These are phyloP conservation scores for Heterobasidion annosum DNA, from an alignment of 1,284 basidiomycete genomes.

Conservation along the genomic window DNA sequence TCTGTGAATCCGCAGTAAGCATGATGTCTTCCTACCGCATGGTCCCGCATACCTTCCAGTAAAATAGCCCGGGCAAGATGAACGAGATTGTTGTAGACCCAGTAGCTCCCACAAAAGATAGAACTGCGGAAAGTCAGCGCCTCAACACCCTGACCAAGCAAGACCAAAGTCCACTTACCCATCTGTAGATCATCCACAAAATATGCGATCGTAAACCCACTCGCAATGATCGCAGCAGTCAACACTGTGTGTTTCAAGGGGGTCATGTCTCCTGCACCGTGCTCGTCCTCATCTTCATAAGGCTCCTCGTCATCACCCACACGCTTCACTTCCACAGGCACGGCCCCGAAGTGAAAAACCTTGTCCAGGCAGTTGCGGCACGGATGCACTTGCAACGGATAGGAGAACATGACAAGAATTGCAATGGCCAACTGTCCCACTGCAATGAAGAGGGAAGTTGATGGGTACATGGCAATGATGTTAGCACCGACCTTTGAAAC, in stretches of 20 bases:
- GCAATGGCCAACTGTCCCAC: slow-evolving; percentile 92
- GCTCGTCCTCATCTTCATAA: slow-evolving; percentile 38
- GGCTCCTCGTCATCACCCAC: slow-evolving; percentile 33
- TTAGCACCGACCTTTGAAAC: slow-evolving; percentile 70
- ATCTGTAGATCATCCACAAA: slow-evolving; percentile 78
- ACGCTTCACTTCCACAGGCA: slow-evolving; percentile 8
- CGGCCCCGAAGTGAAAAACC: slow-evolving; percentile 49
- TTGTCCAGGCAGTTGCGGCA: slow-evolving; percentile 92
- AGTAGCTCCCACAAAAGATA: slow-evolving; percentile 95
- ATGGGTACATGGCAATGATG: slow-evolving; percentile 92
- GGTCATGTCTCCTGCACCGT: slow-evolving; percentile 61
- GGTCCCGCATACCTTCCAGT: slow-evolving; percentile 57
- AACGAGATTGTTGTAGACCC: slow-evolving; percentile 97
- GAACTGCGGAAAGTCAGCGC: slow-evolving; percentile 39
- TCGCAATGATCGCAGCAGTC: slow-evolving; percentile 63
- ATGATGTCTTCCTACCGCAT: slow-evolving; percentile 2
- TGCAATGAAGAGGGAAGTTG: slow-evolving; percentile 89
- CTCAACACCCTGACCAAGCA: not conserved
- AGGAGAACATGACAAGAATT: slow-evolving; percentile 83
- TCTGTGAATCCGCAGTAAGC: slow-evolving; percentile 24
- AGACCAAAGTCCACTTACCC: slow-evolving; percentile 39
- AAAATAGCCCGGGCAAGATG: slow-evolving; percentile 87
- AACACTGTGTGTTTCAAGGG: slow-evolving; percentile 65
- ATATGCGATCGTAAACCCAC: slow-evolving; percentile 74
- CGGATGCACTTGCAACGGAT: slow-evolving; percentile 90